A percentile compares a stretch with the other conserved stretches of the same genome.
Evolutionary conservation across 2,329 filamentous ascomycete species (phyloP).

Genomic region (Simplicillium sp.): DNA sequence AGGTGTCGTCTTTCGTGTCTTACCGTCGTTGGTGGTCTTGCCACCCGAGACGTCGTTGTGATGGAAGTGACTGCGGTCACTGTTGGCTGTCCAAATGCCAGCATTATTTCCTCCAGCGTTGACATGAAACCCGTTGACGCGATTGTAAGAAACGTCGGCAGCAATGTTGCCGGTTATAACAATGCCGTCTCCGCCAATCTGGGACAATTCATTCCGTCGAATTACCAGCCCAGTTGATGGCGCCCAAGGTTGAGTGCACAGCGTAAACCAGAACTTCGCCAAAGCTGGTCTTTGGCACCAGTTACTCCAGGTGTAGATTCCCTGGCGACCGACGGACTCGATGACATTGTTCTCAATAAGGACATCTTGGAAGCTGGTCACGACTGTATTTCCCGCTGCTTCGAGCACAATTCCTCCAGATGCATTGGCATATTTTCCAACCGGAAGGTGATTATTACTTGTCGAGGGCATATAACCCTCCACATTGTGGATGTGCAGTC

Average conservation of each 20-base stretch:
- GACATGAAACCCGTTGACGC: not conserved
- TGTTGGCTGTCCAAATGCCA: slow-evolving; percentile 1
- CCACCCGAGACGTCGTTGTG: slow-evolving; percentile 1
- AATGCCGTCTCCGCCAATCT: slow-evolving; percentile 2
- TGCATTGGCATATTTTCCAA: slow-evolving; percentile 2
- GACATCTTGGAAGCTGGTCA: not conserved
- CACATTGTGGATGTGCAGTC: slow-evolving; percentile 2
- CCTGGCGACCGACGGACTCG: not conserved
- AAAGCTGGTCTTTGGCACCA: slow-evolving; percentile 2
- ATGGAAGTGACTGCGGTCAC: not conserved
- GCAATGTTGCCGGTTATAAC: not conserved
- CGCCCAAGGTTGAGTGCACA: not conserved
- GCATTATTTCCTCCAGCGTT: not conserved
- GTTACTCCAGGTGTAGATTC: slow-evolving; percentile 3
- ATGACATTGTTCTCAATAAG: slow-evolving; percentile 1
- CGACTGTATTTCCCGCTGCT: not conserved
- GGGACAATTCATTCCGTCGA: not conserved
- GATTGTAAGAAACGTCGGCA: not conserved
- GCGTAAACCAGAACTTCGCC: not conserved
- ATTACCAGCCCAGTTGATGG: not conserved
- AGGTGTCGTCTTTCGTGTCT: not conserved
- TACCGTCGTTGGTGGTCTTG: slow-evolving; percentile 3
- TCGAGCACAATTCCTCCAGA: slow-evolving; percentile 1
- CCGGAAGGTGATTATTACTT: not conserved
- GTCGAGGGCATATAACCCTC: slow-evolving; percentile 1